phyloP scores from a whole-genome alignment of 768 basidiomycete genomes.

The Leccinum imitatum region DNA sequence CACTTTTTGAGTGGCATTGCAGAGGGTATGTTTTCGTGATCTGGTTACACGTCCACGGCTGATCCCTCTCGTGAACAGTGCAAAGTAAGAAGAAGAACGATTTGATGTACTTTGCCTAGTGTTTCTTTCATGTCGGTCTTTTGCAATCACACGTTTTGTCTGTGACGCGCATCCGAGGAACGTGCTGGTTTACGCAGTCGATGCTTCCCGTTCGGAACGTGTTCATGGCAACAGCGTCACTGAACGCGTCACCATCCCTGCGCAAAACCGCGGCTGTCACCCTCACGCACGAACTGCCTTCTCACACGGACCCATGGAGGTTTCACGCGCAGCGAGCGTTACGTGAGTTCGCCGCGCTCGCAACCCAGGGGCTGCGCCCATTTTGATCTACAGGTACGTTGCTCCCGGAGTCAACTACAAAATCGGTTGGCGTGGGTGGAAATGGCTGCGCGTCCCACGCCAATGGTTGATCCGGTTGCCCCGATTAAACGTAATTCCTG shows the following conservation, averaged over 20 bases:
- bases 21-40: slow-evolving; percentile 55
- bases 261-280: background rate
- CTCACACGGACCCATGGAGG: background rate
- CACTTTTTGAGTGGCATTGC: slow-evolving; percentile 94
- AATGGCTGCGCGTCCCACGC: too few species aligned
- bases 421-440: background rate
- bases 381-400: background rate
- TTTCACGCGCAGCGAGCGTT: background rate
- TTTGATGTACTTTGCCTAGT: slow-evolving; percentile 89
- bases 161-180: background rate
- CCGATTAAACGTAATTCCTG: background rate
- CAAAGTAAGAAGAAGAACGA: slow-evolving; percentile 99
- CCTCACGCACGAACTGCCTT: background rate
- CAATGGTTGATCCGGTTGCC: background rate
- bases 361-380: background rate
- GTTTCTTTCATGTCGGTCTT: slow-evolving; percentile 3
- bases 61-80: slow-evolving; percentile 50
- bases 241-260: background rate
- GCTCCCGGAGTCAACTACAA: background rate
- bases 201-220: too few species aligned
- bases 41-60: slow-evolving; percentile 15
- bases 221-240: background rate
- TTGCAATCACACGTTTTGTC: slow-evolving; percentile 9
- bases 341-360: background rate
- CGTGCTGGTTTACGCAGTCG: too few species aligned